phyloP scores from a whole-genome alignment of 148 eudicot genomes.

The Hydrangea macrophylla region DNA sequence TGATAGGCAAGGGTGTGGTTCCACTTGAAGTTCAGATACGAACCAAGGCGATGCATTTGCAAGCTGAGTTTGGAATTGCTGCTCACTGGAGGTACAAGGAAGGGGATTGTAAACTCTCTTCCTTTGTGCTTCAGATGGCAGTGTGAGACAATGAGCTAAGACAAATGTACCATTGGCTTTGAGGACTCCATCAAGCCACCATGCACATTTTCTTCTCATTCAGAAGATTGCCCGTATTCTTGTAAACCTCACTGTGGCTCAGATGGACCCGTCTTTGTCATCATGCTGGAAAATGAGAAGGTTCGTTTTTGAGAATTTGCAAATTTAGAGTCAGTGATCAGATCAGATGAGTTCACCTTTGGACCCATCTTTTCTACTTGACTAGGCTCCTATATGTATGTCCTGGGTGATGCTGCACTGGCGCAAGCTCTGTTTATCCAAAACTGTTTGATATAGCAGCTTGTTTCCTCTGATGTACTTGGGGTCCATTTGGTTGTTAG shows the following conservation, averaged over 20 bases:
- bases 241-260: constrained; percentile 52
- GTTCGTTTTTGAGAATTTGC: constrained; percentile 25
- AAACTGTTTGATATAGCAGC: not conserved
- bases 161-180: constrained; percentile 34
- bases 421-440: too few relatives aligned
- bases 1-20: constrained; percentile 63
- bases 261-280: constrained; percentile 79
- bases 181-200: constrained; percentile 58
- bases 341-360: not conserved
- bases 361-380: not conserved
- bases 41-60: constrained; percentile 85
- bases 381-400: not conserved
- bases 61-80: constrained; percentile 92
- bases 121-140: constrained; percentile 92
- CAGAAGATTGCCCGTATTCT: constrained; percentile 72
- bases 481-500: not conserved
- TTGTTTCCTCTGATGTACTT: not conserved
- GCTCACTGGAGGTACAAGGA: constrained; percentile 99
- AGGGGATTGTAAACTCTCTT: constrained; percentile 74
- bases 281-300: constrained; percentile 89
- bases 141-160: constrained; percentile 78
- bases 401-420: not conserved
- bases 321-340: not conserved
- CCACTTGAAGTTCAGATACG: constrained; percentile 96
- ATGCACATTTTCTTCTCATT: constrained; percentile 76